phyloP scores from a whole-genome alignment of 2,329 filamentous ascomycete genomes.

The Bipolaris oryzae region DNA sequence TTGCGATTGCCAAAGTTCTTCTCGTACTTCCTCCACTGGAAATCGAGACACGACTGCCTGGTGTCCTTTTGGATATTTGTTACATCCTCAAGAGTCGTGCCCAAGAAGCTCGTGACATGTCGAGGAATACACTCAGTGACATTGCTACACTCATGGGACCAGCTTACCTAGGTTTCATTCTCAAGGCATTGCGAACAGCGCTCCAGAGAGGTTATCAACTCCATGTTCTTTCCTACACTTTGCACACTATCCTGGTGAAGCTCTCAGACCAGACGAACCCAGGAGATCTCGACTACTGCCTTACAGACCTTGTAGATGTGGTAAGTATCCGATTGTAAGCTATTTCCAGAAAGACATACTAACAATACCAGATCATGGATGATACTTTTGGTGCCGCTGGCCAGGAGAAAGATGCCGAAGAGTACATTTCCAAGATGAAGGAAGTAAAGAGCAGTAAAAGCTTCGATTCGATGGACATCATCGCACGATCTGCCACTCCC shows the following conservation, averaged over 20 bases:
- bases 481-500: conserved; percentile 82
- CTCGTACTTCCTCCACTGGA: conserved; percentile 76
- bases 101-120: conserved; percentile 87
- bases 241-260: conserved; percentile 86
- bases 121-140: conserved; percentile 83
- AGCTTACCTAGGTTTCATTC: conserved; percentile 85
- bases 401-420: conserved; percentile 95
- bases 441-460: conserved; percentile 98
- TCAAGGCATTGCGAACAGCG: conserved; percentile 85
- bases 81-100: conserved; percentile 90
- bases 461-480: conserved; percentile 93
- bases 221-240: conserved; percentile 91
- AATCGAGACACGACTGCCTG: conserved; percentile 75
- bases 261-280: conserved; percentile 74
- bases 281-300: conserved; percentile 88
- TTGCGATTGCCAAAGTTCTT: conserved; percentile 86
- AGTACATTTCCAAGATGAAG: conserved; percentile 93
- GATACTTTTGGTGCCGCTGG: conserved; percentile 93
- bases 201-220: conserved; percentile 88
- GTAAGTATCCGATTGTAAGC: conserved; percentile 35
- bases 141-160: conserved; percentile 83
- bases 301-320: conserved; percentile 76
- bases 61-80: conserved; percentile 88
- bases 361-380: conserved; percentile 71
- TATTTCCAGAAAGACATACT: background rate